A percentile compares a stretch with the other conserved stretches of the same genome.
These are phyloP conservation scores for Paecilomyces sp. DNA, from an alignment of 2,329 filamentous ascomycete species.

Conservation along the genomic window DNA sequence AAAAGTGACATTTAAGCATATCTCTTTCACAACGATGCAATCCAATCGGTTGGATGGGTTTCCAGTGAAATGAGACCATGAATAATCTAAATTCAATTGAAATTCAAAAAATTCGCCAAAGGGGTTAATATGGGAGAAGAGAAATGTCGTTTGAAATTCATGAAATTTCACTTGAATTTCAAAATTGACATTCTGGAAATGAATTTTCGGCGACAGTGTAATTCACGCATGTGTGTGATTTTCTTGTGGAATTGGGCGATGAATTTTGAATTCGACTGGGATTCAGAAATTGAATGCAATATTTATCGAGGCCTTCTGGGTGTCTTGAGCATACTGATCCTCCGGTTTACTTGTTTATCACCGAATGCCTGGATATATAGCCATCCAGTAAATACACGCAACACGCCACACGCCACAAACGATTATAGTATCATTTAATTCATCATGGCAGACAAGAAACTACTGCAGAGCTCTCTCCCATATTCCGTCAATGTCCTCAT, in stretches of 20 bases:
- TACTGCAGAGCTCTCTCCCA: background rate
- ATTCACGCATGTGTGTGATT: too few relatives aligned
- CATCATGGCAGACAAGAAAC: background rate
- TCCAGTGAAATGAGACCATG: background rate
- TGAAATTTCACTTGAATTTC: background rate
- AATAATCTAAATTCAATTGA: background rate
- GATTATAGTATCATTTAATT: too few relatives aligned
- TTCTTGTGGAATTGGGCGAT: too few relatives aligned
- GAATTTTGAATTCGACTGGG: background rate
- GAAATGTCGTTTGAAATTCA: background rate
- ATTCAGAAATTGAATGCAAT: background rate
- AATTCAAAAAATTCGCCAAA: background rate
- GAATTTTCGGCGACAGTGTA: too few relatives aligned
- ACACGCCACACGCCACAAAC: too few relatives aligned
- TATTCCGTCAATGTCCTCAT: constrained; percentile 9
- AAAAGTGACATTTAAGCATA: background rate
- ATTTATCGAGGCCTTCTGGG: too few relatives aligned
- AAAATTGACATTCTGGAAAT: background rate
- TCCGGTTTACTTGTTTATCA: too few relatives aligned
- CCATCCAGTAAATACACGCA: too few relatives aligned
- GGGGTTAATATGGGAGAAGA: background rate
- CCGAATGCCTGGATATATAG: too few relatives aligned
- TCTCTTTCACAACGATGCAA: background rate
- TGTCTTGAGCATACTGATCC: too few relatives aligned
- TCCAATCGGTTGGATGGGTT: background rate